Percentiles rank a stretch among this genome's conserved stretches.
Conservation (phyloP, 2,329 filamentous ascomycete genomes). For the Paecilomyces dactylethromorphus region DNA sequence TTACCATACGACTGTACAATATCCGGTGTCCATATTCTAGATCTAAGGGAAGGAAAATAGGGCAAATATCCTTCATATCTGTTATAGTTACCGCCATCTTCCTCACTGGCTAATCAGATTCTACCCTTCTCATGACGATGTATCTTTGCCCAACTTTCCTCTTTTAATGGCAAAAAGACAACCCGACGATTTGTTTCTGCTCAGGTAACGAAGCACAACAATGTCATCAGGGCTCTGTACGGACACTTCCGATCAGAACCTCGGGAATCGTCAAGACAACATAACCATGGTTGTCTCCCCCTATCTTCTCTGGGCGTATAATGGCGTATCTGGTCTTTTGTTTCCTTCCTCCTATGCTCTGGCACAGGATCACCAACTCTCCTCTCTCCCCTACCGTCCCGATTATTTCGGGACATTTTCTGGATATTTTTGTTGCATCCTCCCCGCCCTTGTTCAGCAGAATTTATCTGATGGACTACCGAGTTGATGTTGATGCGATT, state of each 20-base stretch:
- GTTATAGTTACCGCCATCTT: constrained; percentile 16
- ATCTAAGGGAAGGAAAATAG: constrained; percentile 21
- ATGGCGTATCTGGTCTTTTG: constrained; percentile 12
- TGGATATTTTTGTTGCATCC: constrained; percentile 4
- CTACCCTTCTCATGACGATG: constrained; percentile 8
- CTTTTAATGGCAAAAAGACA: neutral
- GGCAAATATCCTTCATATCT: constrained; percentile 21
- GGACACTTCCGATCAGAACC: neutral
- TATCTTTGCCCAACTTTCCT: constrained; percentile 7
- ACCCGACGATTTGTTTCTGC: neutral
- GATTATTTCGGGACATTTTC: constrained; percentile 10
- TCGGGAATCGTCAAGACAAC: neutral
- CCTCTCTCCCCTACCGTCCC: constrained; percentile 17
- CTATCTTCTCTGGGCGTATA: neutral
- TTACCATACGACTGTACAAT: constrained; percentile 32
- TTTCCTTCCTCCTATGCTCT: constrained; percentile 9
- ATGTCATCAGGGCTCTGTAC: neutral
- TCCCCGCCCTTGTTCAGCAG: neutral
- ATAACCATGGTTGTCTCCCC: neutral
- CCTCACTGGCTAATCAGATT: constrained; percentile 12
- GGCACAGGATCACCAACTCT: constrained; percentile 16
- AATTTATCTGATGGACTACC: neutral
- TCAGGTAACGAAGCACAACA: neutral
- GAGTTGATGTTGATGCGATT: neutral
- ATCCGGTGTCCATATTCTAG: constrained; percentile 30